A percentile compares a stretch with the other conserved stretches of the same genome.
Evolutionary conservation across 2,329 filamentous ascomycete species (phyloP).

Genomic region (Sarocladium oryzae): DNA sequence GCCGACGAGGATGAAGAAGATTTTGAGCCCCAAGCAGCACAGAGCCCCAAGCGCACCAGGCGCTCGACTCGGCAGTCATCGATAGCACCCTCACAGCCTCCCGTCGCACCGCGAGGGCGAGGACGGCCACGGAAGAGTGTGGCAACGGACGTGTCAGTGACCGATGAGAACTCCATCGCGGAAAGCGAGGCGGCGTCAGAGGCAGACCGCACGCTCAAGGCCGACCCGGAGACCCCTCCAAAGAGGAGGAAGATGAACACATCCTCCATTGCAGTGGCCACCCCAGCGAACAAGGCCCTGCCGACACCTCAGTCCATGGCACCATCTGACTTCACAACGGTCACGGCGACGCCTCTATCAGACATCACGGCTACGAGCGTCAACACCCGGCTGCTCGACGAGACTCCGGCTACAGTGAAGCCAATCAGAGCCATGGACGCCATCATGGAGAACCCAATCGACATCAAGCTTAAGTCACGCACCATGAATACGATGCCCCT

Average conservation of each 20-base stretch:
- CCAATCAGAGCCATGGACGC: slow-evolving; percentile 72
- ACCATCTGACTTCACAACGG: slow-evolving; percentile 24
- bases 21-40: slow-evolving; percentile 66
- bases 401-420: slow-evolving; percentile 44
- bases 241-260: slow-evolving; percentile 1
- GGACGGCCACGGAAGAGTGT: slow-evolving; percentile 37
- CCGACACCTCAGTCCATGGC: slow-evolving; percentile 41
- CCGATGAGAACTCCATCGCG: neutral
- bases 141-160: slow-evolving; percentile 19
- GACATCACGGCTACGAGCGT: slow-evolving; percentile 66
- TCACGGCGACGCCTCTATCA: slow-evolving; percentile 49
- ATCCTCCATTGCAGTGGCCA: neutral
- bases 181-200: slow-evolving; percentile 10
- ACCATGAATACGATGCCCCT: slow-evolving; percentile 57
- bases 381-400: slow-evolving; percentile 37
- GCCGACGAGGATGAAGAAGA: slow-evolving; percentile 64
- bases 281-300: slow-evolving; percentile 1
- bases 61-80: slow-evolving; percentile 29
- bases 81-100: slow-evolving; percentile 34
- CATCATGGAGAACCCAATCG: slow-evolving; percentile 81
- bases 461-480: slow-evolving; percentile 84
- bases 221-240: slow-evolving; percentile 7
- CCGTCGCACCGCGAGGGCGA: slow-evolving; percentile 27
- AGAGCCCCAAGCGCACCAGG: slow-evolving; percentile 46
- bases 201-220: slow-evolving; percentile 10